These are phyloP conservation scores for Ceratorhiza oryzae-sativae DNA, from an alignment of 1,284 basidiomycete genomes.

Conservation along the genomic window DNA sequence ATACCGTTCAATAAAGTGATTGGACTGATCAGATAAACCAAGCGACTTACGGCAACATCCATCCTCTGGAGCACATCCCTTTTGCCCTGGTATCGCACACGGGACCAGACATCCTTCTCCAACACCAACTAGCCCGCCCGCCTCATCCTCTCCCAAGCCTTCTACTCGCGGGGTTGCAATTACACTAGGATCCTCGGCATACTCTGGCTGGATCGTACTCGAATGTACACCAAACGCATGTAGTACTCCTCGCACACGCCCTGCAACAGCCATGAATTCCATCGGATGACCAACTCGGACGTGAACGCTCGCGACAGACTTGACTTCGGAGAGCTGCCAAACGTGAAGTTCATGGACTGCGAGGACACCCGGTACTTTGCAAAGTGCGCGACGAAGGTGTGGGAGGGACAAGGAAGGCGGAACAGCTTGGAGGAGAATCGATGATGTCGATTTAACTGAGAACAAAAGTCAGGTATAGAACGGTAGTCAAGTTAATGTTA, in stretches of 20 bases:
- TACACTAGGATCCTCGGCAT: slow-evolving; percentile 21
- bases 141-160: neutral
- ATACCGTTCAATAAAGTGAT: neutral
- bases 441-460: slow-evolving; percentile 88
- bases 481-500: neutral
- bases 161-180: slow-evolving; percentile 2
- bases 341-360: slow-evolving; percentile 96
- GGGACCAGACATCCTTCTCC: slow-evolving; percentile 50
- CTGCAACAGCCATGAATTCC: slow-evolving; percentile 92
- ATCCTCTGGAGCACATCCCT: slow-evolving; percentile 57
- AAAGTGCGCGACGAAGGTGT: slow-evolving; percentile 80
- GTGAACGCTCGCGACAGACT: slow-evolving; percentile 95
- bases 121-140: neutral
- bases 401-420: slow-evolving; percentile 90
- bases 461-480: slow-evolving; percentile 35
- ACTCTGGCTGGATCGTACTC: slow-evolving; percentile 88
- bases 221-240: slow-evolving; percentile 95
- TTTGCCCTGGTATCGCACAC: slow-evolving; percentile 31
- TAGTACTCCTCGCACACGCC: slow-evolving; percentile 80
- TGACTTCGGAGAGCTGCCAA: slow-evolving; percentile 91
- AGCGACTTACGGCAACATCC: slow-evolving; percentile 78
- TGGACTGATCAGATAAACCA: neutral
- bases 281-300: slow-evolving; percentile 72
- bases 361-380: slow-evolving; percentile 83
- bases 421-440: slow-evolving; percentile 97